phyloP scores from a whole-genome alignment of 768 basidiomycete genomes.

The Lactifluus pinguis region DNA sequence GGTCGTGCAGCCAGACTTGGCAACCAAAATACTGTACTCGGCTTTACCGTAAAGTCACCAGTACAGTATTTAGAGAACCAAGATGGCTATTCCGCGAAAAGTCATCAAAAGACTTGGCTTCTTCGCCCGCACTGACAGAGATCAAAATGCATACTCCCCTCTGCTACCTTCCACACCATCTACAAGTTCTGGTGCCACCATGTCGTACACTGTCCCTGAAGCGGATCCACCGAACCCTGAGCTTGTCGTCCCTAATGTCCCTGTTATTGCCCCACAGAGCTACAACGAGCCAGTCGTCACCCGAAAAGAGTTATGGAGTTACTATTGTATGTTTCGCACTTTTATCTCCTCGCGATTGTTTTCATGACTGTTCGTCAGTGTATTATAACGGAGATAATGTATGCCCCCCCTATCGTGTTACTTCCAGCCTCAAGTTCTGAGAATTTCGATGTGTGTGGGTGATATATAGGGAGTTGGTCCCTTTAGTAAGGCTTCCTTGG shows the following conservation, averaged over 20 bases:
- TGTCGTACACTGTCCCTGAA: constrained; percentile 1
- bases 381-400: constrained; percentile 81
- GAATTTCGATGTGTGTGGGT: neutral
- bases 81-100: neutral
- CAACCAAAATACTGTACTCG: too few species aligned
- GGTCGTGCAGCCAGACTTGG: too few species aligned
- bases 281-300: constrained; percentile 60
- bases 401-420: constrained; percentile 13
- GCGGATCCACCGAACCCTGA: neutral
- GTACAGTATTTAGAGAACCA: neutral
- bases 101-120: neutral
- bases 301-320: constrained; percentile 68
- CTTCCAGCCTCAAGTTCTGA: neutral
- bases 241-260: neutral
- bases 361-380: constrained; percentile 33
- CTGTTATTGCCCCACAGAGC: neutral
- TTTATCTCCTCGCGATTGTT: neutral
- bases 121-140: neutral
- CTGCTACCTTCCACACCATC: neutral
- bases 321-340: constrained; percentile 46
- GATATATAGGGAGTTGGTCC: constrained; percentile 55
- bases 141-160: neutral
- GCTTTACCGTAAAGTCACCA: neutral
- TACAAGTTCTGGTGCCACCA: neutral
- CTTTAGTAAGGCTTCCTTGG: constrained; percentile 25